Conservation (phyloP, 2,329 filamentous ascomycete species). For the Pseudogymnoascus sp. region DNA sequence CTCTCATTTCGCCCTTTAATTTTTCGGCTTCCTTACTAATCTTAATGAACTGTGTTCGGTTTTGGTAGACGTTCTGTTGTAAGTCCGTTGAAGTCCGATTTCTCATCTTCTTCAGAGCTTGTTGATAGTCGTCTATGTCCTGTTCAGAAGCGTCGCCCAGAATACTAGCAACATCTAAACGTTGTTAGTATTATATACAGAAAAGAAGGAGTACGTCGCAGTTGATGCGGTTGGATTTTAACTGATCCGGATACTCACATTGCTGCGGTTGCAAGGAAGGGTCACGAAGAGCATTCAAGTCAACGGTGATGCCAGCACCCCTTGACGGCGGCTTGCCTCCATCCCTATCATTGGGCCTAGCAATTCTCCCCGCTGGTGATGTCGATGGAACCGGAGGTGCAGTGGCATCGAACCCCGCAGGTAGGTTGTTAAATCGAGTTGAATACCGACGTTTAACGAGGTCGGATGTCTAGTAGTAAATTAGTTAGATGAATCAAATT, state of each 20-base stretch:
- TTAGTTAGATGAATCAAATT: constrained; percentile 1
- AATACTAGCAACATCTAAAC: constrained; percentile 30
- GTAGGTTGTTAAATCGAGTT: constrained; percentile 76
- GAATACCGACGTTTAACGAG: constrained; percentile 93
- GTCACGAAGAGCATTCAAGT: constrained; percentile 71
- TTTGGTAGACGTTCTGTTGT: constrained; percentile 94
- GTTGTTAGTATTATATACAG: constrained; percentile 14
- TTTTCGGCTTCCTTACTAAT: constrained; percentile 99
- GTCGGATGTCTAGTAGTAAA: constrained; percentile 52
- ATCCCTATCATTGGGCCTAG: constrained; percentile 19
- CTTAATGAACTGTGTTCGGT: constrained; percentile 96
- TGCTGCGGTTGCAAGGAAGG: constrained; percentile 73
- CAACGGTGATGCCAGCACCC: constrained; percentile 56
- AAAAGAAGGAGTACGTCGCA: background rate
- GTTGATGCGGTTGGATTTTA: background rate
- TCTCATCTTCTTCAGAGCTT: constrained; percentile 23
- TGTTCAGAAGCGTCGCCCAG: constrained; percentile 28
- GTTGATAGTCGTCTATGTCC: constrained; percentile 28
- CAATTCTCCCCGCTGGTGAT: constrained; percentile 51
- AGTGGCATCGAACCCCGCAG: constrained; percentile 60
- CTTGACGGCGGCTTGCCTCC: constrained; percentile 25
- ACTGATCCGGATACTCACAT: constrained; percentile 43
- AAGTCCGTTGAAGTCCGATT: constrained; percentile 51
- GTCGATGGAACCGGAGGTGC: constrained; percentile 65
- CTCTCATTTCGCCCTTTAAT: constrained; percentile 91